Conservation (phyloP, 1,139 yeast genomes). For the Saccharomyces hybrid region DNA sequence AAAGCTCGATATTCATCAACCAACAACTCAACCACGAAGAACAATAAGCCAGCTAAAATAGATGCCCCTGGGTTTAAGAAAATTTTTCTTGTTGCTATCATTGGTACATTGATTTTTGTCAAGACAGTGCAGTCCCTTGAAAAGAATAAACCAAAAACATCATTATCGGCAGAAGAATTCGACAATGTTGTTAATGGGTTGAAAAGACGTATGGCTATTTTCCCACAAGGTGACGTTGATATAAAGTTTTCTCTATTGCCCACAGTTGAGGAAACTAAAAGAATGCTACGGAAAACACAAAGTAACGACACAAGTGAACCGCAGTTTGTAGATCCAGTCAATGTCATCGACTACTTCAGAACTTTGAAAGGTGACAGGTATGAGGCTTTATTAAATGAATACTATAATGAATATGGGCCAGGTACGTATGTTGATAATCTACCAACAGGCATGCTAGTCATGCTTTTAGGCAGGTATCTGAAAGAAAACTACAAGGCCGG, state of each 20-base stretch:
- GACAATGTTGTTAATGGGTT: conserved; percentile 44
- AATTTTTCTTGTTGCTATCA: conserved; percentile 41
- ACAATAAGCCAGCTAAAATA: neutral
- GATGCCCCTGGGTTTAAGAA: conserved; percentile 41
- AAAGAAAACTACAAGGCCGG: conserved; percentile 35
- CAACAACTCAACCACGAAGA: neutral
- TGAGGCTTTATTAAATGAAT: conserved; percentile 34
- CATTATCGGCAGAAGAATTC: conserved; percentile 56
- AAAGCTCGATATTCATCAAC: neutral
- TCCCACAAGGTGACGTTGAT: conserved; percentile 23
- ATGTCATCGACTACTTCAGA: neutral
- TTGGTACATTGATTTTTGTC: conserved; percentile 48
- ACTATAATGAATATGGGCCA: conserved; percentile 22
- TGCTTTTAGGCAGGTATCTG: conserved; percentile 45
- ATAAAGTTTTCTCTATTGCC: conserved; percentile 10
- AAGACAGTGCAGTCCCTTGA: conserved; percentile 48
- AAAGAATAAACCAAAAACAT: conserved; percentile 44
- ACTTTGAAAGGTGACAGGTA: conserved; percentile 34
- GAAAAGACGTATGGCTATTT: conserved; percentile 45
- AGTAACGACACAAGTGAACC: neutral
- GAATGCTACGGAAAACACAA: neutral
- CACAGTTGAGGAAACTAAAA: neutral
- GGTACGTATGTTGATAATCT: conserved; percentile 32
- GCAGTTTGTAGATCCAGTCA: conserved; percentile 5
- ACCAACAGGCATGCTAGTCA: conserved; percentile 55